These are phyloP conservation scores for Chamaecyparis obtusa DNA, from an alignment of 75 land plant genomes.

Conservation along the genomic window DNA sequence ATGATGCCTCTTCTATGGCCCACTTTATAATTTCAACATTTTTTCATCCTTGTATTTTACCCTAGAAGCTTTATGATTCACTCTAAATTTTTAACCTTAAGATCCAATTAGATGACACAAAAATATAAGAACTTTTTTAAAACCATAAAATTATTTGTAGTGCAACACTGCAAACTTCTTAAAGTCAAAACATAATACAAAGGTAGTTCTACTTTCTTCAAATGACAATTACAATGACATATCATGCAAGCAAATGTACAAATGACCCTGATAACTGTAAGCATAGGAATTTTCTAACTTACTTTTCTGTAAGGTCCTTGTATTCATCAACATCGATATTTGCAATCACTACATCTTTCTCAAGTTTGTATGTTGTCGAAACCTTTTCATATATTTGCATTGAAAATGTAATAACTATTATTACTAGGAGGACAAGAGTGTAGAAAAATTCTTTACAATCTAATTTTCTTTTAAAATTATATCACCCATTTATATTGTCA, in stretches of 20 bases:
- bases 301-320: constrained; percentile 87
- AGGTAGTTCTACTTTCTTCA: neutral
- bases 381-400: constrained; percentile 83
- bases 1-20: too few species aligned
- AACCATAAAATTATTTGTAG: neutral
- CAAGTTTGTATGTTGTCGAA: constrained; percentile 73
- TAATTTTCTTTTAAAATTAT: neutral
- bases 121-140: neutral
- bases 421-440: neutral
- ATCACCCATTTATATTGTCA: neutral
- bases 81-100: neutral
- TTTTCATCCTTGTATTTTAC: neutral
- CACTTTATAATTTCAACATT: neutral
- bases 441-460: neutral
- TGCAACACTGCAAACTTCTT: neutral
- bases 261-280: neutral
- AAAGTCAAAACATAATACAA: neutral
- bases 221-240: neutral
- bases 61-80: neutral
- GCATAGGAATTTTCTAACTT: neutral
- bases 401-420: neutral
- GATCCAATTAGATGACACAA: neutral
- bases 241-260: neutral
- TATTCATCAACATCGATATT: constrained; percentile 93
- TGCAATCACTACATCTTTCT: constrained; percentile 91